A percentile compares a stretch with the other conserved stretches of the same genome.
These are phyloP conservation scores for Chytriomyces sp. DNA, from an alignment of 192 early-diverging fungal species.

Conservation along the genomic window DNA sequence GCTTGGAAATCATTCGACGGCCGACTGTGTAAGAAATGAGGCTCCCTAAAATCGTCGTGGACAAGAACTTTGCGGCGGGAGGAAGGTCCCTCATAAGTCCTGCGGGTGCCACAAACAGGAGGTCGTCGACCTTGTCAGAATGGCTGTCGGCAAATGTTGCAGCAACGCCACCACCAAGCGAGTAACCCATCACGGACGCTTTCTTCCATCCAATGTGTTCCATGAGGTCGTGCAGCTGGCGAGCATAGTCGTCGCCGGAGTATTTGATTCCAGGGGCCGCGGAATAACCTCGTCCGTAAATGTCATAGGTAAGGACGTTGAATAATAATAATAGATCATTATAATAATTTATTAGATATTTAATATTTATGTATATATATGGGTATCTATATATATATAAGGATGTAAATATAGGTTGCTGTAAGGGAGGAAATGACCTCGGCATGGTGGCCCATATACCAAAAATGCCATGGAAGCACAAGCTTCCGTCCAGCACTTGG, in stretches of 20 bases:
- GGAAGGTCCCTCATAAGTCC: background rate
- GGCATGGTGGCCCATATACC: too few relatives aligned
- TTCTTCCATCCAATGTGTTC: conserved; percentile 50
- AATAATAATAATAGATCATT: too few relatives aligned
- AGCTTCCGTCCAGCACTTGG: too few relatives aligned
- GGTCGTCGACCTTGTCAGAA: background rate
- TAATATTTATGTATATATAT: too few relatives aligned
- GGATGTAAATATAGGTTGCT: too few relatives aligned
- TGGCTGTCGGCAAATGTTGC: background rate
- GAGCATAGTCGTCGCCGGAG: conserved; percentile 39
- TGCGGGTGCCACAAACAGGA: background rate
- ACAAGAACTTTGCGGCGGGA: background rate
- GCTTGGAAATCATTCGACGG: background rate
- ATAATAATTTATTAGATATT: too few relatives aligned
- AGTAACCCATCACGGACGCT: conserved; percentile 44
- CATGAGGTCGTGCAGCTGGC: conserved; percentile 46
- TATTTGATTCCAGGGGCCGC: conserved; percentile 43
- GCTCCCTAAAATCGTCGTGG: background rate
- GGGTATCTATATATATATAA: too few relatives aligned
- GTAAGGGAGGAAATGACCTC: too few relatives aligned
- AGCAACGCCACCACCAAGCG: conserved; percentile 41
- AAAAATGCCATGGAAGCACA: too few relatives aligned
- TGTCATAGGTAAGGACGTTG: conserved; percentile 51
- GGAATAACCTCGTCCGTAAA: conserved; percentile 52
- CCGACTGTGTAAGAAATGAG: conserved; percentile 13